phyloP scores from a whole-genome alignment of 768 basidiomycete species.

The Lentinula sp. region DNA sequence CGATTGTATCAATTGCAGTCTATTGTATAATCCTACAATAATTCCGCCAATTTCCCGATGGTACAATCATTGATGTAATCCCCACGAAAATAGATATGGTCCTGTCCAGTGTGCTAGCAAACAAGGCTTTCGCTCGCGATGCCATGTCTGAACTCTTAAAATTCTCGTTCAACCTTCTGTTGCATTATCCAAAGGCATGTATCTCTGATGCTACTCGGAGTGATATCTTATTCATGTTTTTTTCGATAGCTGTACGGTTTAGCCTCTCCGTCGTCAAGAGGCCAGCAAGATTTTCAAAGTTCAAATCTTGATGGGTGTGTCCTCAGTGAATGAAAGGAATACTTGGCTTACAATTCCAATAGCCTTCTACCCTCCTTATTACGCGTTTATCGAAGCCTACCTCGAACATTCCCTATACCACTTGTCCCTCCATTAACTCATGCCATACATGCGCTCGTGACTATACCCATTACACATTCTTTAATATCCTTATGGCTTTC shows the following conservation, averaged over 20 bases:
- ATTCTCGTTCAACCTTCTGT: constrained; percentile 72
- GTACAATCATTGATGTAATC: constrained; percentile 58
- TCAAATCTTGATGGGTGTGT: constrained; percentile 64
- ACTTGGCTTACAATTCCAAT: not conserved
- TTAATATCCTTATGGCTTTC: constrained; percentile 58
- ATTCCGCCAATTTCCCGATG: no score
- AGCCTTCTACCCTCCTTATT: constrained; percentile 74
- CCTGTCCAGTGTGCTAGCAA: constrained; percentile 37
- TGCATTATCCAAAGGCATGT: constrained; percentile 74
- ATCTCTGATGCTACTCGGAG: not conserved
- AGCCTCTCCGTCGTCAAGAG: constrained; percentile 24
- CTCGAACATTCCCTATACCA: constrained; percentile 55
- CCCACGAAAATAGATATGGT: constrained; percentile 55
- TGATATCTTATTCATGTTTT: not conserved
- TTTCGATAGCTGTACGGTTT: constrained; percentile 30
- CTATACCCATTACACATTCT: constrained; percentile 59
- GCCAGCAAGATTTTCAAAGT: constrained; percentile 38
- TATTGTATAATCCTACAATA: no score
- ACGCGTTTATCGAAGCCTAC: constrained; percentile 59
- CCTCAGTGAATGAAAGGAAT: not conserved
- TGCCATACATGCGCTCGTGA: constrained; percentile 76
- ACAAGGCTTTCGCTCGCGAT: constrained; percentile 53
- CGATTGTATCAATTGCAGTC: no score
- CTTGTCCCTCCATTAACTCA: constrained; percentile 74
- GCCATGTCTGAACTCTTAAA: constrained; percentile 84